Conservation (phyloP, 139 green algal genomes). For the Coelastrella sp. region DNA sequence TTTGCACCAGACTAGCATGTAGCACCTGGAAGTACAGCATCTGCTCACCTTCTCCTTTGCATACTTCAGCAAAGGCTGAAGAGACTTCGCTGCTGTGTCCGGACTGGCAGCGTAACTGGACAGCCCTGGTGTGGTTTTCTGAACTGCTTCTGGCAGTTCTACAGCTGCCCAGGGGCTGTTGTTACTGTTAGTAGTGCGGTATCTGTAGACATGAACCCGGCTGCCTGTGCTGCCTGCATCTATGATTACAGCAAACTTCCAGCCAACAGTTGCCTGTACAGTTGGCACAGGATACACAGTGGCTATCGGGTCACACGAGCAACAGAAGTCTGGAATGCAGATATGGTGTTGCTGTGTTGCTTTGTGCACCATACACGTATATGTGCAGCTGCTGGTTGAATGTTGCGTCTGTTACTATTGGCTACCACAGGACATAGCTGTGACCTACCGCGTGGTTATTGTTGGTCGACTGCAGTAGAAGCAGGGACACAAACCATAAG, state of each 20-base stretch:
- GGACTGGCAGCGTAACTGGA: conserved; percentile 49
- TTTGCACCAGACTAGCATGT: not conserved
- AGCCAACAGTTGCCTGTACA: not conserved
- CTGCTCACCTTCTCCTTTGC: conserved; percentile 44
- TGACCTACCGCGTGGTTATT: too few species aligned
- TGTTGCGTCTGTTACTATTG: too few species aligned
- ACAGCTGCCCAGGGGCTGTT: conserved; percentile 26
- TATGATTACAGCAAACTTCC: conserved; percentile 49
- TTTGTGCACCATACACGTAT: too few species aligned
- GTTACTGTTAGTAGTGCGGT: conserved; percentile 17
- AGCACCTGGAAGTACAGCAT: not conserved
- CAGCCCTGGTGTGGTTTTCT: conserved; percentile 53
- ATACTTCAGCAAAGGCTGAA: conserved; percentile 59
- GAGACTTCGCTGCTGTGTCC: conserved; percentile 21
- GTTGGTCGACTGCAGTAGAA: too few species aligned
- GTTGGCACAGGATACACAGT: not conserved
- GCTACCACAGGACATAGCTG: too few species aligned
- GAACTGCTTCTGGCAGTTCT: conserved; percentile 53
- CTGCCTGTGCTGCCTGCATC: conserved; percentile 67
- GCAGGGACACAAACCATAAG: too few species aligned
- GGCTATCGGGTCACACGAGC: too few species aligned
- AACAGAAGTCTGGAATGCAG: too few species aligned
- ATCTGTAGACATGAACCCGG: conserved; percentile 56
- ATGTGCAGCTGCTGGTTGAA: too few species aligned
- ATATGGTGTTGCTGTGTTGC: too few species aligned